These are phyloP conservation scores for Penicillium frequentans DNA, from an alignment of 2,329 filamentous ascomycete species.

Conservation along the genomic window DNA sequence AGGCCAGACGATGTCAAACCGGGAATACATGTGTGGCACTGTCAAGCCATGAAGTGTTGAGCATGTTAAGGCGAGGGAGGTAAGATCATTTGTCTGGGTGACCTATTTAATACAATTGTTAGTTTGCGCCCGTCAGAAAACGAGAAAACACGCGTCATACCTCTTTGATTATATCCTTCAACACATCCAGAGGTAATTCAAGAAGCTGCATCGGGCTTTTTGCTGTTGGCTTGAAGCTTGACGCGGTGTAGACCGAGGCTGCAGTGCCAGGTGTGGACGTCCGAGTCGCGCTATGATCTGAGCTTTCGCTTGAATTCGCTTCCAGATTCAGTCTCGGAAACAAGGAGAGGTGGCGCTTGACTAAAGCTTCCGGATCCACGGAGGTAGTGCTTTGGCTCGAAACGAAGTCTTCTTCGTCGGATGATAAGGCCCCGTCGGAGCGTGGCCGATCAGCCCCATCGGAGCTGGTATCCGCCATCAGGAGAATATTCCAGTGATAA, in stretches of 20 bases:
- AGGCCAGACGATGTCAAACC: constrained; percentile 87
- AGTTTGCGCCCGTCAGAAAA: neutral
- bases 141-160: constrained; percentile 39
- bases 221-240: neutral
- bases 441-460: constrained; percentile 24
- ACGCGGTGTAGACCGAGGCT: neutral
- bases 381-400: constrained; percentile 29
- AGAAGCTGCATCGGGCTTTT: constrained; percentile 64
- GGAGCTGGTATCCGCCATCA: constrained; percentile 28
- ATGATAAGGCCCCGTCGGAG: constrained; percentile 24
- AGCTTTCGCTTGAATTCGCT: constrained; percentile 8
- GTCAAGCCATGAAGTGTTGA: constrained; percentile 74
- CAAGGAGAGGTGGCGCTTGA: constrained; percentile 6
- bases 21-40: constrained; percentile 77
- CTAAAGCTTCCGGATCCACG: constrained; percentile 10
- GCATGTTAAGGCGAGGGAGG: constrained; percentile 73
- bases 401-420: constrained; percentile 32
- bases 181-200: constrained; percentile 74
- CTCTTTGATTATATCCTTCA: constrained; percentile 78
- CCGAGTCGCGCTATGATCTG: constrained; percentile 7
- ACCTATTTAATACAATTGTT: constrained; percentile 52
- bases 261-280: constrained; percentile 8
- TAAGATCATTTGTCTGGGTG: constrained; percentile 78
- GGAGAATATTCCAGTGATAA: constrained; percentile 2
- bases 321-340: constrained; percentile 13